These are phyloP conservation scores for Malus hybrid DNA, from an alignment of 331 rosid species.

Conservation along the genomic window DNA sequence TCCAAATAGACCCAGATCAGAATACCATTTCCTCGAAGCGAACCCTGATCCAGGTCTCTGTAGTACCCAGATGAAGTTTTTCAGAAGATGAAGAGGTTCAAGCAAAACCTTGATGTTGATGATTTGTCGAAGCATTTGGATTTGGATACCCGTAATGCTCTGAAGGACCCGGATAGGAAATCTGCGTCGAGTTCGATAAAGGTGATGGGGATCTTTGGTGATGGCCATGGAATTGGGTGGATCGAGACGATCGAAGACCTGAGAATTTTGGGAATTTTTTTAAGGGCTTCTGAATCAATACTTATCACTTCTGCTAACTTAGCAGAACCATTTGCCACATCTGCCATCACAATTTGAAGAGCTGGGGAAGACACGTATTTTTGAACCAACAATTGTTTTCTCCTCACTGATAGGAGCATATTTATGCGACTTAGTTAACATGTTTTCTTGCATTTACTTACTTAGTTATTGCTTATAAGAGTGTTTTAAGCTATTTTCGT, in stretches of 20 bases:
- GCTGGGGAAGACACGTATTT: too few relatives aligned
- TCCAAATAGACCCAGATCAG: constrained; percentile 14
- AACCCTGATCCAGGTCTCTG: neutral
- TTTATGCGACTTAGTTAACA: too few relatives aligned
- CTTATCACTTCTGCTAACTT: constrained; percentile 77
- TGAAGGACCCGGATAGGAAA: constrained; percentile 29
- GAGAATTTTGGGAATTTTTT: neutral
- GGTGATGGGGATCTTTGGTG: constrained; percentile 48
- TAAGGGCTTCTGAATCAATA: constrained; percentile 62
- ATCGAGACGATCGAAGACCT: neutral
- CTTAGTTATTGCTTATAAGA: too few relatives aligned
- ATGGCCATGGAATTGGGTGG: constrained; percentile 62
- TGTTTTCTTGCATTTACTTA: too few relatives aligned
- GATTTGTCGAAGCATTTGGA: constrained; percentile 11
- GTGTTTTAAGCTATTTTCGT: too few relatives aligned
- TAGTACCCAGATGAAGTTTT: constrained; percentile 33
- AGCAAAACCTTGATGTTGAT: constrained; percentile 22
- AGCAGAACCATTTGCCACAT: constrained; percentile 79
- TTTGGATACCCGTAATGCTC: constrained; percentile 20
- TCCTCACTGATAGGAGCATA: too few relatives aligned
- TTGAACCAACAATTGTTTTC: too few relatives aligned
- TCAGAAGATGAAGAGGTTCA: constrained; percentile 39
- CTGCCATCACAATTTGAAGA: constrained; percentile 87
- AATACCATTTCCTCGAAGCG: neutral
- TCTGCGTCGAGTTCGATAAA: constrained; percentile 33